Base-by-base conservation (phyloP, 345 rosid species). In the Eucalyptus sp. region DNA sequence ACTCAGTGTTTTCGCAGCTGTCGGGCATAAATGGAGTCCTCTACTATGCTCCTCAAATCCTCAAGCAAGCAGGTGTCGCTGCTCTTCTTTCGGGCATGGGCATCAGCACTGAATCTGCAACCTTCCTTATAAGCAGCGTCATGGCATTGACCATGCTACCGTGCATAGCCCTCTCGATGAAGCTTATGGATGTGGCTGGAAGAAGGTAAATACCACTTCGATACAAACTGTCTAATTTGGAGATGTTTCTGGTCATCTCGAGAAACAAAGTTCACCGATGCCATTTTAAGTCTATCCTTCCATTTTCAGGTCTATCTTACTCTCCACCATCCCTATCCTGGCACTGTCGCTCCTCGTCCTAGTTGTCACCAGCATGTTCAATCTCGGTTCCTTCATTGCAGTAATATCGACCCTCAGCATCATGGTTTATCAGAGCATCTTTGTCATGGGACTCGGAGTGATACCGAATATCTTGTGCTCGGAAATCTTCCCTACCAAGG, bases 41-140 rank as follows among this genome's bases (percentile, higher is more conserved):
- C 13, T 92, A 87, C 89, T 93, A 93, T 89, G 85, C 93, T 25
- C 94, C 93, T 44, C 94, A 92, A 86, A 93, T 93, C 86, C 93
- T 93, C 18, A 88, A 89, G 90, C 90, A 93, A 86, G 93, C 93
- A 31, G 94, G 93, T 7, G 94, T 91, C 31, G 88, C 89, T 7
- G 91, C 89, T 87, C 93, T 93, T 64, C 90, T 93, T 49, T 87
- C 94, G 22, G 88, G 85, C 79, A 52, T 91, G 71, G 93, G 93
- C 27, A 49, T 93, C 48, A 54, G 90, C 58, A 62, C 93, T 5
- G 93, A 90, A 29, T 92, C 94, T 66, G 94, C 93, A 33, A 89
- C 93, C 79, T 87, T 92, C 86, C 88, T 93, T 62, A 86, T 90
- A 37, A 92, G 93, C 56, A 51, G 90, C 81, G 50, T 91, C 89